Conservation (phyloP, 2,329 filamentous ascomycete genomes). For the Ceratocystis lukuohia region DNA sequence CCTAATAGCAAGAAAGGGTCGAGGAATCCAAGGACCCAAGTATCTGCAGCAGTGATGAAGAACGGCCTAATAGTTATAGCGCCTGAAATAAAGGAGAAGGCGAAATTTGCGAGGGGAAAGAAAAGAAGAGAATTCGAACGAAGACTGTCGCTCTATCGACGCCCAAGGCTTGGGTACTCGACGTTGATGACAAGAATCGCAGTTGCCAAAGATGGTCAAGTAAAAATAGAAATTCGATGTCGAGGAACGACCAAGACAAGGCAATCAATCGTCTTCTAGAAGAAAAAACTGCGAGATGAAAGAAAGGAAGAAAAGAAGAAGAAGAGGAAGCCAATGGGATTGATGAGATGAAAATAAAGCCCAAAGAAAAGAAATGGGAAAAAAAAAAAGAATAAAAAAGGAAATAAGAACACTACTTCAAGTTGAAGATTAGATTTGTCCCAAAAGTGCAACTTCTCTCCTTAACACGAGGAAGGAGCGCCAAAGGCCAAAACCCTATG, state of each 20-base stretch:
- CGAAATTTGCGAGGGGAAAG: not conserved
- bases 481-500: slow-evolving; percentile 3
- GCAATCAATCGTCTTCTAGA: not conserved
- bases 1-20: not conserved
- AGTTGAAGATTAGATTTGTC: not conserved
- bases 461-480: slow-evolving; percentile 7
- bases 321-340: not conserved
- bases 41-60: not conserved
- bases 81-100: not conserved
- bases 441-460: slow-evolving; percentile 4
- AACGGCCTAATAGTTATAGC: not conserved
- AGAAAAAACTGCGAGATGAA: not conserved
- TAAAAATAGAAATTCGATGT: not conserved
- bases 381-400: slow-evolving; percentile 6
- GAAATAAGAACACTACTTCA: not conserved
- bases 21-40: not conserved
- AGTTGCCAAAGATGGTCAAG: not conserved
- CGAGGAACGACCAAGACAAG: not conserved
- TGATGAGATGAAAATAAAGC: not conserved
- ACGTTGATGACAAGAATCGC: not conserved
- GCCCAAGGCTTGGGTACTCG: not conserved
- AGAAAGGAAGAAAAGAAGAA: slow-evolving; percentile 3
- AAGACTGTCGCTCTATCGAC: not conserved
- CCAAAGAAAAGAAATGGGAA: slow-evolving; percentile 1
- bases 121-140: not conserved